Base-by-base conservation (phyloP, 148 eudicot species). In the Polygonum maritimum region DNA sequence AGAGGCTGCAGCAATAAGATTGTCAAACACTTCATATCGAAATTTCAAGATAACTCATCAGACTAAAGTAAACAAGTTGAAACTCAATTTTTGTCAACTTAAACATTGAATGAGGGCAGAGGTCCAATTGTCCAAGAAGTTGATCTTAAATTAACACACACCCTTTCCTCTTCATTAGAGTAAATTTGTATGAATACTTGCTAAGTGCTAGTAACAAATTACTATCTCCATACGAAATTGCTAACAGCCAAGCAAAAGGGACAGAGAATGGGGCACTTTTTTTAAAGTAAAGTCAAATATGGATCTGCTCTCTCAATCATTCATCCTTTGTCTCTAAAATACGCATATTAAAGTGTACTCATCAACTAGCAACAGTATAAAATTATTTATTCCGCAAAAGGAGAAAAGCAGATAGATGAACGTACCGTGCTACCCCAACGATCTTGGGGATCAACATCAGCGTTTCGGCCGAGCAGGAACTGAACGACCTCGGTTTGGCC, bases 351-450 rank as follows among this genome's bases (percentile, higher is more conserved):
- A 49, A 49, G 54, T 16, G 14, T 16, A 49, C n/a, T 18, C 55
- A 49, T 18, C n/a, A 49, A 14, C 5, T 14, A 49, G 55, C 6
- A 49, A 44, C 8, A 44, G 47, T 7, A 44, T 44, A 44, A 44
- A 26, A 26, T 26, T 26, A 26, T 26, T 26, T 26, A 26, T 26
- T 26, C 31, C 31, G 47, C 9, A 44, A 52, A 18, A 52, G 58
- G 5, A 52, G 58, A 54, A 16, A 14, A 52, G 57, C 57, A 8
- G 35, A 26, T 33, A 11, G 40, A 14, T 65, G 5, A 2, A 22
- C 51, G 52, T 84, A 95, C 99, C 94, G 99, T 95, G 91, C 99
- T 92, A 11, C 99, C 98, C 98, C 99, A 92, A 0, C 94, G 98
- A 86, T 95, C 99, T 76, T 85, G 76, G 65, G 92, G 85, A 74